Evolutionary conservation across 805 yeast species (phyloP).

Genomic region (Hanseniaspora taiwanica): DNA sequence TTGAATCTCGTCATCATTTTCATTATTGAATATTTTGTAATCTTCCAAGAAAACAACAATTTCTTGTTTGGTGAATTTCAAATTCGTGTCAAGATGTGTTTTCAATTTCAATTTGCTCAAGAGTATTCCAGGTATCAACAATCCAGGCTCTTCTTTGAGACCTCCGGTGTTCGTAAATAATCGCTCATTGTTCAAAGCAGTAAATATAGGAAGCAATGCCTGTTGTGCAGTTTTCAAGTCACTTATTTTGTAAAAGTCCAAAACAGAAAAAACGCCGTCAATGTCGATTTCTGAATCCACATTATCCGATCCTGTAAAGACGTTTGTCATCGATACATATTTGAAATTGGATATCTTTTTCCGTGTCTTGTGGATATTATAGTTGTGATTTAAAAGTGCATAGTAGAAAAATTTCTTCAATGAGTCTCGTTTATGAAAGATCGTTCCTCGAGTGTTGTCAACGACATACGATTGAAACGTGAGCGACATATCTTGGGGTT

Average conservation of each 20-base stretch:
- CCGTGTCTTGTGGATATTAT: constrained; percentile 3
- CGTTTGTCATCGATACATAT: constrained; percentile 1
- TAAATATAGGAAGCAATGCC: not conserved
- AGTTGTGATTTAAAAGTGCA: constrained; percentile 1
- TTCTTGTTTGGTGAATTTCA: not conserved
- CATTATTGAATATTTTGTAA: constrained; percentile 12
- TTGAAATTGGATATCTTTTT: constrained; percentile 1
- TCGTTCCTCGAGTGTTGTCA: constrained; percentile 1
- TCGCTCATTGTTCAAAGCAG: not conserved
- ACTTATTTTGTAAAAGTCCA: not conserved
- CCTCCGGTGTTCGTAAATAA: not conserved
- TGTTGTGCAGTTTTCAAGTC: not conserved
- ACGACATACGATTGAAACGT: constrained; percentile 2
- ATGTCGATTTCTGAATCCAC: not conserved
- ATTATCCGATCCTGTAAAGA: not conserved
- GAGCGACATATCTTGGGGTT: too few relatives aligned
- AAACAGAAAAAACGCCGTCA: not conserved
- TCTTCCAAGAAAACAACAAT: constrained; percentile 14
- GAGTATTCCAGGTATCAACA: not conserved
- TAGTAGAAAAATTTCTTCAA: constrained; percentile 2
- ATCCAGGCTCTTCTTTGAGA: not conserved
- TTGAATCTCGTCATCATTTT: constrained; percentile 14
- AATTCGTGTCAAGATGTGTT: not conserved
- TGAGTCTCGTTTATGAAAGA: not conserved
- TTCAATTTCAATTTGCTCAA: not conserved